Evolutionary conservation across 2,329 filamentous ascomycete species (phyloP).

Genomic region (Venturia effusa): DNA sequence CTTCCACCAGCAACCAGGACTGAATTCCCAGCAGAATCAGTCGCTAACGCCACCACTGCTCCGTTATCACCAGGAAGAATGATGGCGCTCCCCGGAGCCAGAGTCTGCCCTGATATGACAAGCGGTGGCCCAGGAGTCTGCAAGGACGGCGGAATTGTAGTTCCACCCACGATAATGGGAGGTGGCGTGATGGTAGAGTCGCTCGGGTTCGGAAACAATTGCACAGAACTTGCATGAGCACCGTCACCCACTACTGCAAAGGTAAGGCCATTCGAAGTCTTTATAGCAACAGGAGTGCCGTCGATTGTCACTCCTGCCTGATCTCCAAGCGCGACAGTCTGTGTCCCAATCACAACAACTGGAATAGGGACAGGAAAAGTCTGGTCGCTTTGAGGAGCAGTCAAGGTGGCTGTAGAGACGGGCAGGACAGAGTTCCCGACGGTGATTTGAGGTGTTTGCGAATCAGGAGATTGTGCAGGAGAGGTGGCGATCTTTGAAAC

Average conservation of each 20-base stretch:
- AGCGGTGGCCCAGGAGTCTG: neutral
- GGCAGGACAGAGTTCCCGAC: neutral
- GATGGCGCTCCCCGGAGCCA: neutral
- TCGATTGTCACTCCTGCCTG: neutral
- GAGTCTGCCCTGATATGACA: slow-evolving; percentile 2
- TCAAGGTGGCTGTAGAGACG: neutral
- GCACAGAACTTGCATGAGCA: neutral
- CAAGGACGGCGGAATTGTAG: neutral
- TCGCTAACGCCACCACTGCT: neutral
- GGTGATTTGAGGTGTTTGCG: neutral
- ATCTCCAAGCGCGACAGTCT: neutral
- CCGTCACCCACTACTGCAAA: neutral
- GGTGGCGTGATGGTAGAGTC: slow-evolving; percentile 4
- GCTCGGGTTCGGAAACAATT: neutral
- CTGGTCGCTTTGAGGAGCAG: neutral
- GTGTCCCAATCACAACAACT: neutral
- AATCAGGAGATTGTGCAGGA: neutral
- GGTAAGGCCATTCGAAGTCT: neutral
- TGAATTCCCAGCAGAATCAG: neutral
- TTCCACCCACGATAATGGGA: neutral
- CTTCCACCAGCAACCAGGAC: neutral
- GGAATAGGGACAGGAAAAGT: neutral
- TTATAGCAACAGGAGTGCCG: slow-evolving; percentile 1
- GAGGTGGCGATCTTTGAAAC: neutral
- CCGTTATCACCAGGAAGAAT: neutral